Percentiles rank a stretch among this genome's conserved stretches.
Conservation (phyloP, 2,329 filamentous ascomycete genomes). For the Cryphonectria parasitica region DNA sequence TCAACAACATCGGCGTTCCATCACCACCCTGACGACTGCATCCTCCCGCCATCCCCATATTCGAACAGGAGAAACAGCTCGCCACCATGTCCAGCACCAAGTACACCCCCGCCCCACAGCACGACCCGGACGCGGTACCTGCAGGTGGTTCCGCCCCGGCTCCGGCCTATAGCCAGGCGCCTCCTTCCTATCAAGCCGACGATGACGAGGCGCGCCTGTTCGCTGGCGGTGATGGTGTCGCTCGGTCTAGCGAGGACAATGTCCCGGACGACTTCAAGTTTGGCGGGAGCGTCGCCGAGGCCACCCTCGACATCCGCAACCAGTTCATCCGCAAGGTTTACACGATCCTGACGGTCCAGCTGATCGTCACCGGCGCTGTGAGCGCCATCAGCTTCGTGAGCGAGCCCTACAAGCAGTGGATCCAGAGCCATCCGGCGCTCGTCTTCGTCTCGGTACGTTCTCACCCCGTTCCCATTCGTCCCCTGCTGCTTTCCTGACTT, state of each 20-base stretch:
- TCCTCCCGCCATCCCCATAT: not conserved
- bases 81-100: constrained; percentile 64
- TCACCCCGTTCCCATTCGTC: not conserved
- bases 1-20: not conserved
- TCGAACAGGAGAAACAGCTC: not conserved
- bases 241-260: constrained; percentile 76
- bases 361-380: constrained; percentile 80
- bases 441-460: constrained; percentile 77
- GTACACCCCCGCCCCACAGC: constrained; percentile 81
- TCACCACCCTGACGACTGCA: not conserved
- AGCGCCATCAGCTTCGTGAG: constrained; percentile 88
- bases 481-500: not conserved
- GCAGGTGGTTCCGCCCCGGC: constrained; percentile 73
- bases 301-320: constrained; percentile 93
- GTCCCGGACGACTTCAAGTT: constrained; percentile 99
- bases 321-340: constrained; percentile 98
- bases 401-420: constrained; percentile 78
- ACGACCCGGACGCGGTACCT: constrained; percentile 80
- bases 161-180: constrained; percentile 72
- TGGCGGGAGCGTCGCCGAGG: constrained; percentile 90
- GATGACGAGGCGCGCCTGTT: constrained; percentile 62
- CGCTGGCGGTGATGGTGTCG: constrained; percentile 54
- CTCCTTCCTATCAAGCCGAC: constrained; percentile 44
- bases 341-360: constrained; percentile 93
- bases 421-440: constrained; percentile 80